These are phyloP conservation scores for Rhinocladiella similis DNA, from an alignment of 2,329 filamentous ascomycete species.

Conservation along the genomic window DNA sequence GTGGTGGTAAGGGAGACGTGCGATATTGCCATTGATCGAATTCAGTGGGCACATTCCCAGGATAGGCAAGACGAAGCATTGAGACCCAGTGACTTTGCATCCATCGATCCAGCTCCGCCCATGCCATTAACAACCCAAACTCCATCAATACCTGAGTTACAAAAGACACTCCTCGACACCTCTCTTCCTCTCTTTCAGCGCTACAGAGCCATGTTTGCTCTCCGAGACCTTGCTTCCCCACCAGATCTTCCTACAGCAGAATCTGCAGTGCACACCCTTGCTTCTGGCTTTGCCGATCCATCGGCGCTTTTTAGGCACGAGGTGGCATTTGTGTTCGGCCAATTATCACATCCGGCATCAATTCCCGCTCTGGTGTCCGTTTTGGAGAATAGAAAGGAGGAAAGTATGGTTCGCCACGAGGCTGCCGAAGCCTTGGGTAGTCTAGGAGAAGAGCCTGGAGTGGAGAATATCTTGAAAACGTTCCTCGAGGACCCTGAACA, in stretches of 20 bases:
- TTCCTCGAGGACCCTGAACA: conserved; percentile 90
- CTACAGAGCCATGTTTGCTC: conserved; percentile 97
- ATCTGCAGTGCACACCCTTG: conserved; percentile 81
- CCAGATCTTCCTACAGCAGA: conserved; percentile 86
- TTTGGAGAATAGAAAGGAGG: conserved; percentile 76
- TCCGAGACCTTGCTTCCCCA: conserved; percentile 91
- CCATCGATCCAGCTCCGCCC: conserved; percentile 91
- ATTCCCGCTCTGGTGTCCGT: conserved; percentile 83
- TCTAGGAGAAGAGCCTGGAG: conserved; percentile 87
- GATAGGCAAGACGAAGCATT: conserved; percentile 72
- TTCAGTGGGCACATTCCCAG: conserved; percentile 86
- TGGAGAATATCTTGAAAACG: conserved; percentile 77
- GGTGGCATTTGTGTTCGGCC: conserved; percentile 96
- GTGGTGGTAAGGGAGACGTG: conserved; percentile 91
- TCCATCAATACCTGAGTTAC: conserved; percentile 70
- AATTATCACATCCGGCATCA: conserved; percentile 92
- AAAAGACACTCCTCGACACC: conserved; percentile 75
- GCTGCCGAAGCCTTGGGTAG: conserved; percentile 95
- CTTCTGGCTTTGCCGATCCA: conserved; percentile 78
- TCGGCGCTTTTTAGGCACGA: conserved; percentile 97
- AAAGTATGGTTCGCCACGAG: conserved; percentile 96
- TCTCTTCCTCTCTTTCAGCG: conserved; percentile 80
- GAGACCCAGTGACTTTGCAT: conserved; percentile 87
- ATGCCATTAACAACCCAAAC: conserved; percentile 66
- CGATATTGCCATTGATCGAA: conserved; percentile 91